Percentiles rank a stretch among this genome's conserved stretches.
These are phyloP conservation scores for Candida parachauliodes DNA, from an alignment of 805 yeast genomes.

Conservation along the genomic window DNA sequence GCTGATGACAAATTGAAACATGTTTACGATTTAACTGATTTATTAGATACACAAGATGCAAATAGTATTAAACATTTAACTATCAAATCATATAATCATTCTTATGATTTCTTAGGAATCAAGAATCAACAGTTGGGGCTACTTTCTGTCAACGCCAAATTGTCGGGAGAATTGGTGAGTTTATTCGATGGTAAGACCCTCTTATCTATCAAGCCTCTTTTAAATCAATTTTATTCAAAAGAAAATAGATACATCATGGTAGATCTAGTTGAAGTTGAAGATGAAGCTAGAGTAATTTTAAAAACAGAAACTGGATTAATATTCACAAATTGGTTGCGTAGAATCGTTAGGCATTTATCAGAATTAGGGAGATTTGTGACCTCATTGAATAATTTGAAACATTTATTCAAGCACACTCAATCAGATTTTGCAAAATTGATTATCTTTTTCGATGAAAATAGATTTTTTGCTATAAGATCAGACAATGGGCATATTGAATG, in stretches of 20 bases:
- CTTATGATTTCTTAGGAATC: conserved; percentile 10
- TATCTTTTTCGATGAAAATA: conserved; percentile 23
- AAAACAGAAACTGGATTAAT: conserved; percentile 19
- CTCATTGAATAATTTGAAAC: conserved; percentile 7
- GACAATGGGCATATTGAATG: conserved; percentile 39
- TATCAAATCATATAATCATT: conserved; percentile 4
- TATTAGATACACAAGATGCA: conserved; percentile 13
- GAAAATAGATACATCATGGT: conserved; percentile 19
- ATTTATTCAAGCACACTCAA: neutral
- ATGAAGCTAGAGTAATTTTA: conserved; percentile 27
- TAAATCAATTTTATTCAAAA: conserved; percentile 6
- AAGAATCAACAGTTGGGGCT: conserved; percentile 6
- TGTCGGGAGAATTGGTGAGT: conserved; percentile 9
- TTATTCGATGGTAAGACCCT: conserved; percentile 9
- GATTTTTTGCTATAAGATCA: conserved; percentile 42
- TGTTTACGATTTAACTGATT: conserved; percentile 22
- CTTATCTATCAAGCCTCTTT: neutral
- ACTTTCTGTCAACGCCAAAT: conserved; percentile 2
- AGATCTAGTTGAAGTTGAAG: conserved; percentile 28
- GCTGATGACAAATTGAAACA: conserved; percentile 8
- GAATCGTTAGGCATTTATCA: conserved; percentile 30
- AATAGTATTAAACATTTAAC: conserved; percentile 15
- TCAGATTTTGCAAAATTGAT: conserved; percentile 27
- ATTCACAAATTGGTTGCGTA: conserved; percentile 23
- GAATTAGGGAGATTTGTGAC: conserved; percentile 28